Percentiles rank a stretch among this genome's conserved stretches.
These are phyloP conservation scores for Macrophomina tecta DNA, from an alignment of 2,329 filamentous ascomycete species.

Conservation along the genomic window DNA sequence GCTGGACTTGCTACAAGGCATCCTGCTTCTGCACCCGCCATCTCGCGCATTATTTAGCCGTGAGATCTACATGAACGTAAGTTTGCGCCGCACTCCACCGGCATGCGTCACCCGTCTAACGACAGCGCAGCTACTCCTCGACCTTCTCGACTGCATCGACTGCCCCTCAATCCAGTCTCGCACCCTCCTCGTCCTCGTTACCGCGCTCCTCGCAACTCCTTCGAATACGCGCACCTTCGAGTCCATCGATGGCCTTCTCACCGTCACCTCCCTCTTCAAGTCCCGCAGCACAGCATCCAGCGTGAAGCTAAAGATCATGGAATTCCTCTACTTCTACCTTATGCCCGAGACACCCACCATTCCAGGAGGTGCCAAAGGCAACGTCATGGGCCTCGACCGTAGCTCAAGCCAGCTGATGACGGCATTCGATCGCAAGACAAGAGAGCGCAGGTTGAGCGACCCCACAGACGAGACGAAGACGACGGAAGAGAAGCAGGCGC, in stretches of 20 bases:
- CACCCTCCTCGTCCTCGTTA: conserved; percentile 87
- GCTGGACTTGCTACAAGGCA: conserved; percentile 86
- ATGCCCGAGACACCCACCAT: conserved; percentile 77
- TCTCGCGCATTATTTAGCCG: conserved; percentile 85
- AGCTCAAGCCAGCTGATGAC: conserved; percentile 36
- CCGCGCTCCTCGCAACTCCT: conserved; percentile 83
- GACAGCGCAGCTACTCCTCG: conserved; percentile 74
- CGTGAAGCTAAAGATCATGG: conserved; percentile 94
- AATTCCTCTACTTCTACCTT: conserved; percentile 98
- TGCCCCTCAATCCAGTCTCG: conserved; percentile 91
- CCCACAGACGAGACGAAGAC: conserved; percentile 57
- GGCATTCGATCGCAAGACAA: conserved; percentile 42
- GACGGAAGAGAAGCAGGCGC: conserved; percentile 80
- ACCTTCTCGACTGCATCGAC: conserved; percentile 88
- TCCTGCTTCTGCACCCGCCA: conserved; percentile 85
- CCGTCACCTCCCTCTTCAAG: conserved; percentile 92
- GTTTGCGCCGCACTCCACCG: conserved; percentile 37
- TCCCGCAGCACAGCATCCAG: conserved; percentile 82
- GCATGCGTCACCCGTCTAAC: not conserved
- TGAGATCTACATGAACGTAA: conserved; percentile 91
- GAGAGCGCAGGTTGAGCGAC: conserved; percentile 38
- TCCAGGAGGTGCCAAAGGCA: conserved; percentile 31
- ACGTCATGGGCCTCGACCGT: conserved; percentile 37
- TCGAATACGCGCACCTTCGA: conserved; percentile 92
- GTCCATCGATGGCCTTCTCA: conserved; percentile 85